Evolutionary conservation across 768 basidiomycete species (phyloP).

Genomic region (Coprinellus micaceus): DNA sequence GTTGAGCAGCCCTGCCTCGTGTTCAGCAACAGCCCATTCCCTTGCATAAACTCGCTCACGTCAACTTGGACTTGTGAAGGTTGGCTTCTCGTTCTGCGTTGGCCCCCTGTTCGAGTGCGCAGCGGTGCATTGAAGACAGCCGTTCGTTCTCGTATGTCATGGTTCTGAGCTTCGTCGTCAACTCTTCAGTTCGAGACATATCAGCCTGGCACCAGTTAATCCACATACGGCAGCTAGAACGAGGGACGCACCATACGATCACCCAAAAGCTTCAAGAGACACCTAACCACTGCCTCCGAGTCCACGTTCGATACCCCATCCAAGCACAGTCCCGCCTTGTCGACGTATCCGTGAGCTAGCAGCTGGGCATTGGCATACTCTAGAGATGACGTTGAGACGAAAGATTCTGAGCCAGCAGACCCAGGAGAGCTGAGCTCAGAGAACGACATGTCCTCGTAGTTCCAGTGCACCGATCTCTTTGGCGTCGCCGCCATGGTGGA

Average conservation of each 20-base stretch:
- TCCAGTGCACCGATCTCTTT: conserved; percentile 53
- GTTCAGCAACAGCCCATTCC: conserved; percentile 5
- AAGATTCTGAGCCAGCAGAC: conserved; percentile 43
- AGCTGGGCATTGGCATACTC: conserved; percentile 83
- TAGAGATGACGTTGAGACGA: conserved; percentile 55
- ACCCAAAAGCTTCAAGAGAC: conserved; percentile 69
- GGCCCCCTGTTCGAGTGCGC: conserved; percentile 56
- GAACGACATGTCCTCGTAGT: conserved; percentile 42
- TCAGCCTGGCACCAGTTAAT: conserved; percentile 44
- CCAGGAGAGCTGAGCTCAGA: conserved; percentile 41
- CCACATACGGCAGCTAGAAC: not conserved
- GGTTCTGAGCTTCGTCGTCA: conserved; percentile 71
- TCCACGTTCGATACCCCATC: conserved; percentile 59
- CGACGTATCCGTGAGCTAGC: conserved; percentile 73
- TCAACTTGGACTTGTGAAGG: conserved; percentile 64
- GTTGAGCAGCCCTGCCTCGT: conserved; percentile 43
- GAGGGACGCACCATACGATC: conserved; percentile 63
- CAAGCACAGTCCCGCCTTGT: conserved; percentile 61
- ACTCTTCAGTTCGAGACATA: conserved; percentile 73
- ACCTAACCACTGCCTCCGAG: conserved; percentile 61
- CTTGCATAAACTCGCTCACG: conserved; percentile 56
- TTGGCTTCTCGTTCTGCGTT: conserved; percentile 79
- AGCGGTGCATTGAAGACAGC: conserved; percentile 58
- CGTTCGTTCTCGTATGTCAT: conserved; percentile 81
- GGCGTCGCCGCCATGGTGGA: conserved; percentile 37